These are phyloP conservation scores for Hypoxylon trugodes DNA, from an alignment of 495 filamentous ascomycete species.

Conservation along the genomic window DNA sequence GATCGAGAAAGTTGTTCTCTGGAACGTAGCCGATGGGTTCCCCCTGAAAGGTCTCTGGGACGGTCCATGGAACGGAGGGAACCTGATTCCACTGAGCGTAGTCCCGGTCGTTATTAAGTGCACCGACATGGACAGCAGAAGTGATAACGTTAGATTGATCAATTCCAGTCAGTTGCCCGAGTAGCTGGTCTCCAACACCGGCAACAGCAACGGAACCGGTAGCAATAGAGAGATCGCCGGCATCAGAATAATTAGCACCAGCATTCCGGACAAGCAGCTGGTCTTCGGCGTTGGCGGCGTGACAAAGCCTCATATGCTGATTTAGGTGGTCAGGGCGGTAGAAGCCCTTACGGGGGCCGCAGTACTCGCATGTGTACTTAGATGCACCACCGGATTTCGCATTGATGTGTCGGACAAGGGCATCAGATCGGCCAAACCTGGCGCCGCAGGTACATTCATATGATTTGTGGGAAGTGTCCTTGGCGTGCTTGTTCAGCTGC, in stretches of 20 bases:
- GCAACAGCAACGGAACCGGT: too few species aligned
- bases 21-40: slow-evolving; percentile 2
- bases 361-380: slow-evolving; percentile 6
- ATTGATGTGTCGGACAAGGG: slow-evolving; percentile 4
- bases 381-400: neutral
- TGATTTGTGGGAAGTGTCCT: neutral
- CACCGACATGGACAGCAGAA: neutral
- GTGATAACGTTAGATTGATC: too few species aligned
- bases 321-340: slow-evolving; percentile 8
- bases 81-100: neutral
- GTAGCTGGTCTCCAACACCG: too few species aligned
- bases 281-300: neutral
- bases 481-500: slow-evolving; percentile 3
- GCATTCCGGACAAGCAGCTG: neutral
- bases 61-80: slow-evolving; percentile 3
- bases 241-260: neutral
- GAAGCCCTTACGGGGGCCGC: slow-evolving; percentile 3
- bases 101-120: neutral
- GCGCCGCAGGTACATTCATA: slow-evolving; percentile 1
- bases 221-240: neutral
- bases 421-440: neutral
- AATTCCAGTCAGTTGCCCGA: too few species aligned
- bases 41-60: neutral
- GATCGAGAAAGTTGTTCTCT: neutral
- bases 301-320: slow-evolving; percentile 3